Evolutionary conservation across 495 filamentous ascomycete genomes (phyloP).

Genomic region (Penicillium pulvis): DNA sequence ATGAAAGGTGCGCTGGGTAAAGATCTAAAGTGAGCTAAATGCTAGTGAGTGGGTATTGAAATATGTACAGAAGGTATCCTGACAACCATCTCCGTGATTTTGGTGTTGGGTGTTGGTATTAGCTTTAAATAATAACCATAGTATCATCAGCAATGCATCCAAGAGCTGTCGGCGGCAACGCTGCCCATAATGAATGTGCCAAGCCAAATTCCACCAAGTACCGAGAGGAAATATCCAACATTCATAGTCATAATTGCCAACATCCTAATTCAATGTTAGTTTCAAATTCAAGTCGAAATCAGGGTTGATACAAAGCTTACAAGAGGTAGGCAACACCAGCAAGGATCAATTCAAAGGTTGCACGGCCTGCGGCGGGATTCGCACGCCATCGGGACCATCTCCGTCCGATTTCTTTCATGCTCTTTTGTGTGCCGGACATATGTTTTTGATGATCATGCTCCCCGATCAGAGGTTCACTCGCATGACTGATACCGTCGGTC

Average conservation of each 20-base stretch:
- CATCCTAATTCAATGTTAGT: constrained; percentile 63
- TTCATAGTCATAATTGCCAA: constrained; percentile 98
- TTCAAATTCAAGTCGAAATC: neutral
- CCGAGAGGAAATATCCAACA: constrained; percentile 90
- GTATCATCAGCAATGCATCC: constrained; percentile 24
- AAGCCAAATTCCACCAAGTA: constrained; percentile 79
- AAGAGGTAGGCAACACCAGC: constrained; percentile 80
- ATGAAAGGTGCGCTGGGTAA: neutral
- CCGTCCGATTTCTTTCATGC: constrained; percentile 21
- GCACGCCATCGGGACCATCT: constrained; percentile 33
- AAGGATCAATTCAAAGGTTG: constrained; percentile 56
- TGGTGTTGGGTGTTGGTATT: neutral
- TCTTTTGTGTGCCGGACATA: constrained; percentile 12
- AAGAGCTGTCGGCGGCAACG: constrained; percentile 29
- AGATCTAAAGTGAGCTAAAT: neutral
- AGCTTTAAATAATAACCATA: neutral
- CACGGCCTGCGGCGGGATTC: constrained; percentile 27
- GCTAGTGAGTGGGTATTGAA: neutral
- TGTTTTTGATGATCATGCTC: constrained; percentile 10
- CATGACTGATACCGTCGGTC: constrained; percentile 22
- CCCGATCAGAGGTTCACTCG: constrained; percentile 9
- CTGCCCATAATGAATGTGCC: constrained; percentile 51
- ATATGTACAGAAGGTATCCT: neutral
- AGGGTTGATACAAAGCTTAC: constrained; percentile 57
- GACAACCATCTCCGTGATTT: neutral